Base-by-base conservation (phyloP, 495 filamentous ascomycete species). In the Hypoxylon fragiforme region DNA sequence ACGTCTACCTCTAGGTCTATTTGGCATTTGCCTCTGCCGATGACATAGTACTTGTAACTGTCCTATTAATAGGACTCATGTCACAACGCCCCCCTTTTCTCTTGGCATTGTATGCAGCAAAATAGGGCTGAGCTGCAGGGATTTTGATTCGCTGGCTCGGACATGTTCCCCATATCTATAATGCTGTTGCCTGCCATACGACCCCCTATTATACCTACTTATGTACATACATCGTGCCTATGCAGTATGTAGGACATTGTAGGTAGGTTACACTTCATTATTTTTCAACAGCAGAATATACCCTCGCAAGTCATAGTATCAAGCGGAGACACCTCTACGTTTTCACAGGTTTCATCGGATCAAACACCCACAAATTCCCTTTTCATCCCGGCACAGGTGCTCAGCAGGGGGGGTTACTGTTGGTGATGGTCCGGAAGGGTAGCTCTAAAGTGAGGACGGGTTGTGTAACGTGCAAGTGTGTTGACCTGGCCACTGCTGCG, bases 401-500 rank as follows among this genome's bases (percentile, higher is more conserved):
- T 28, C 24, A 9, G 4, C 9, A 4, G 24, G 24, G 4, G 24
- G 24, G 24, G 4, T 28, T 9, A 4, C 24, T 28, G 4, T 4
- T 9, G 24, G 16, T 9, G 16, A 66, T 63, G 63, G 14, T 48
- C 44, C 64, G 64, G 21, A 64, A 67, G 41, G 64, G 64, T 18
- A 62, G 48, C 19, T 6, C 44, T 18, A 67, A 67, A 34, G 64
- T 62, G 19, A 41, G 50, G 36, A 67, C 61, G 7, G 61, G 64
- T 7, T 67, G 64, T 40, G 15, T 46, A 20, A 67, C 61, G 0
- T 67, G 64, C 61, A 67, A 66, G 64, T 66, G 48, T 3, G 63
- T 50, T 18, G 14, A 40, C 43, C 39, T n/a, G n/a, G n/a, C n/a
- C n/a, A n/a, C n/a, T n/a, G n/a, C n/a, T n/a, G n/a, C n/a, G n/a